A percentile compares a stretch with the other conserved stretches of the same genome.
Conservation (phyloP, 345 rosid genomes). For the Ricinus communis region DNA sequence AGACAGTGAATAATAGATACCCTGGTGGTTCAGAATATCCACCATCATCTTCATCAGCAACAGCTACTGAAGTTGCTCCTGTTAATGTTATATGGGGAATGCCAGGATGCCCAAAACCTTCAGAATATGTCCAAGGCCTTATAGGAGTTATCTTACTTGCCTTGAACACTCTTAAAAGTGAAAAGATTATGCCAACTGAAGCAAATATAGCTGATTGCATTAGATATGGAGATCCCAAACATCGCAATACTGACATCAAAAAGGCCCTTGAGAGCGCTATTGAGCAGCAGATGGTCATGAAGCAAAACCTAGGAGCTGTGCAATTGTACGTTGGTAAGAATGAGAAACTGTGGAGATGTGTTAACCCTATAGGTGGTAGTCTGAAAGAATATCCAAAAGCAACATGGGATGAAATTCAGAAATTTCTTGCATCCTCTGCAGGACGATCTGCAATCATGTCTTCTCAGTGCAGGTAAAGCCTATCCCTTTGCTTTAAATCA, state of each 20-base stretch:
- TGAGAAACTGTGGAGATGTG: constrained; percentile 74
- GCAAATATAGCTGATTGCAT: constrained; percentile 72
- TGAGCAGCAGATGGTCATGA: constrained; percentile 61
- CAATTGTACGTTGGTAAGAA: constrained; percentile 66
- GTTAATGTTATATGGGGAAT: constrained; percentile 48
- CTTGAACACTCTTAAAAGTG: constrained; percentile 65
- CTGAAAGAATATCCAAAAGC: constrained; percentile 52
- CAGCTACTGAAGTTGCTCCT: constrained; percentile 11
- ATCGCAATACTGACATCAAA: constrained; percentile 55
- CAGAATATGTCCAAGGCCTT: constrained; percentile 77
- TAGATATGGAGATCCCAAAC: constrained; percentile 65
- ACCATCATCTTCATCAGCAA: constrained; percentile 20
- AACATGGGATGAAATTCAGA: constrained; percentile 63
- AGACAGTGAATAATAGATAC: constrained; percentile 18
- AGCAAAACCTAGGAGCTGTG: constrained; percentile 48
- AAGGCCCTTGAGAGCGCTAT: constrained; percentile 70
- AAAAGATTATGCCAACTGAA: constrained; percentile 72
- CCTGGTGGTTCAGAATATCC: constrained; percentile 22
- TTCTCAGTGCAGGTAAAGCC: constrained; percentile 66
- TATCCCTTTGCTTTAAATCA: background rate
- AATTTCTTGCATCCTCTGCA: constrained; percentile 52
- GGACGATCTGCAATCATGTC: constrained; percentile 53
- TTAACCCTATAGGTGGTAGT: constrained; percentile 63
- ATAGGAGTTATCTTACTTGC: constrained; percentile 76
- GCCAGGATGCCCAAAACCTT: constrained; percentile 51